Evolutionary conservation across 345 rosid species (phyloP).

Genomic region (Populus ilicifolia): DNA sequence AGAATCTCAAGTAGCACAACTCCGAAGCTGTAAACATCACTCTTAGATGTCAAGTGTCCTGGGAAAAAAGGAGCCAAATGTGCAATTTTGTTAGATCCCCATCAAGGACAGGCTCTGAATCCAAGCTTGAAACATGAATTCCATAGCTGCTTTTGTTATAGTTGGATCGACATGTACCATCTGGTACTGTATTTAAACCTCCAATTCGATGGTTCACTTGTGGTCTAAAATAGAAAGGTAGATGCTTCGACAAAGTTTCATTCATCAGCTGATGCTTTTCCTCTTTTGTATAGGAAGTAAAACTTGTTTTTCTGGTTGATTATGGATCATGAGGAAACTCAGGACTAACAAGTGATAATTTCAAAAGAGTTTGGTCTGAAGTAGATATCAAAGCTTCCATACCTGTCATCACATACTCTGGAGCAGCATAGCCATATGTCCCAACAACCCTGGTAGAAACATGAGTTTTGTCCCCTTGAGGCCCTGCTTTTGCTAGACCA

Average conservation of each 20-base stretch:
- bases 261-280: not conserved
- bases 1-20: slow-evolving; percentile 31
- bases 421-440: slow-evolving; percentile 36
- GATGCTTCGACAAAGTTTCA: not conserved
- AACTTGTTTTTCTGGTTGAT: not conserved
- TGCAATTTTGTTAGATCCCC: slow-evolving; percentile 1
- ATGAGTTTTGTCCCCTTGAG: slow-evolving; percentile 37
- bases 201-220: not conserved
- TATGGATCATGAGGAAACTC: not conserved
- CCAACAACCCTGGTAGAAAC: slow-evolving; percentile 37
- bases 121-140: not conserved
- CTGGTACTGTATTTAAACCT: not conserved
- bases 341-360: not conserved
- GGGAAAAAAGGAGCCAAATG: slow-evolving; percentile 10
- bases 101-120: not conserved
- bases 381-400: not conserved
- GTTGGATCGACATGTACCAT: not conserved
- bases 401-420: slow-evolving; percentile 38
- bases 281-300: not conserved
- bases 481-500: slow-evolving; percentile 36
- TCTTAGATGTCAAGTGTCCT: slow-evolving; percentile 34
- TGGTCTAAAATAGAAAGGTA: not conserved
- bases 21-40: slow-evolving; percentile 35
- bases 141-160: not conserved
- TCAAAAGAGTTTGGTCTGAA: not conserved